phyloP scores from a whole-genome alignment of 257 asterid genomes.

The Agastache rugosa region DNA sequence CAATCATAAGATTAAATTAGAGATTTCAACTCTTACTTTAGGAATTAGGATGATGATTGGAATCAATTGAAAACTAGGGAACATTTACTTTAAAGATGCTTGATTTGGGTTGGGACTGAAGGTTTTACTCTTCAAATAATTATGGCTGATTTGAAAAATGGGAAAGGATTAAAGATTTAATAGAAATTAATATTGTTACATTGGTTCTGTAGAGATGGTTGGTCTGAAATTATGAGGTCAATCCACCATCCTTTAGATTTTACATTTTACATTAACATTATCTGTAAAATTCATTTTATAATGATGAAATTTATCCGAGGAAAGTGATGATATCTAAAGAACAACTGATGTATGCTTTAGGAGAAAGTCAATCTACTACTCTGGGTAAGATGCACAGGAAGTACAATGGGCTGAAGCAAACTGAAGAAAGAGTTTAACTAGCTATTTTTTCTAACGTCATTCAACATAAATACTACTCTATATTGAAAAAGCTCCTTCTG shows the following conservation, averaged over 20 bases:
- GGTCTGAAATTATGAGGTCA: no score
- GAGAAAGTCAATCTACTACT: not conserved
- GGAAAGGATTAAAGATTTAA: not conserved
- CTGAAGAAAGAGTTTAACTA: not conserved
- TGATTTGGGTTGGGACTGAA: not conserved
- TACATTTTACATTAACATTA: no score
- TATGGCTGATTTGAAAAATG: not conserved
- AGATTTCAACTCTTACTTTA: not conserved
- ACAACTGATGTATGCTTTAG: not conserved
- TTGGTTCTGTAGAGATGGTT: no score
- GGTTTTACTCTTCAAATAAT: not conserved
- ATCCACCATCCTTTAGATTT: no score
- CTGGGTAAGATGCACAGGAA: not conserved
- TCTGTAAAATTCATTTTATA: no score
- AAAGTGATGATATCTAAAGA: not conserved
- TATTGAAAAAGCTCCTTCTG: not conserved
- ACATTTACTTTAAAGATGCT: not conserved
- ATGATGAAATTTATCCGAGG: not conserved
- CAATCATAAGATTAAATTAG: not conserved
- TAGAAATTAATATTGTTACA: no score
- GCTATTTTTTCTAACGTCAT: not conserved
- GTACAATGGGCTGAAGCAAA: not conserved
- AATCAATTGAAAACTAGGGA: not conserved
- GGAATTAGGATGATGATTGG: not conserved
- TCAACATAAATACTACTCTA: not conserved